Percentiles rank a stretch among this genome's conserved stretches.
Evolutionary conservation across 495 filamentous ascomycete genomes (phyloP).

Genomic region (Trichoderma virens): DNA sequence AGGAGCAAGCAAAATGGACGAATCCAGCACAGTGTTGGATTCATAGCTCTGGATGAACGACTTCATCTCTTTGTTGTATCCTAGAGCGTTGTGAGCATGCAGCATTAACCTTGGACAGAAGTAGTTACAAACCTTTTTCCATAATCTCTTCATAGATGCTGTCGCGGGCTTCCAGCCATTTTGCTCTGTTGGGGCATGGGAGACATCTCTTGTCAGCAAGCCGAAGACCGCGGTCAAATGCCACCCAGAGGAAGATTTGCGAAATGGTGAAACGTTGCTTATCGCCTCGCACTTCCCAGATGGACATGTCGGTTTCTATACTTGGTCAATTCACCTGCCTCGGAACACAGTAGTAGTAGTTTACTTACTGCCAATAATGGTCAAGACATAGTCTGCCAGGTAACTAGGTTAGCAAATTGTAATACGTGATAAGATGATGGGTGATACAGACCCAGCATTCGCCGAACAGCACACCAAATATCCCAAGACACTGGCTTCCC

Average conservation of each 20-base stretch:
- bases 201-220: conserved; percentile 62
- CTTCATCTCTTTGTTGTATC: conserved; percentile 54
- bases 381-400: conserved; percentile 42
- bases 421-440: neutral
- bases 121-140: conserved; percentile 40
- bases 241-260: conserved; percentile 71
- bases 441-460: conserved; percentile 40
- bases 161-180: conserved; percentile 56
- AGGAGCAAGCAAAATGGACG: conserved; percentile 62
- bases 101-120: neutral
- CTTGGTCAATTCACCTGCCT: conserved; percentile 7
- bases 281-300: conserved; percentile 68
- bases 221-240: conserved; percentile 61
- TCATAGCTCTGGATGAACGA: conserved; percentile 69
- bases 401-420: neutral
- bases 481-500: conserved; percentile 69
- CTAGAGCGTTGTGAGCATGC: conserved; percentile 15
- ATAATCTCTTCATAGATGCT: conserved; percentile 65
- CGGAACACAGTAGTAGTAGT: neutral
- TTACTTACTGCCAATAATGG: conserved; percentile 37
- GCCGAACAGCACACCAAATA: conserved; percentile 54
- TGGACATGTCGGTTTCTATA: conserved; percentile 61
- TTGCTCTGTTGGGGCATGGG: conserved; percentile 56
- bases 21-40: conserved; percentile 56
- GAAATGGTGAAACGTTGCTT: conserved; percentile 68